Percentiles rank a stretch among this genome's conserved stretches.
Conservation (phyloP, 176 grass and related monocot genomes). For the Ananas comosus region DNA sequence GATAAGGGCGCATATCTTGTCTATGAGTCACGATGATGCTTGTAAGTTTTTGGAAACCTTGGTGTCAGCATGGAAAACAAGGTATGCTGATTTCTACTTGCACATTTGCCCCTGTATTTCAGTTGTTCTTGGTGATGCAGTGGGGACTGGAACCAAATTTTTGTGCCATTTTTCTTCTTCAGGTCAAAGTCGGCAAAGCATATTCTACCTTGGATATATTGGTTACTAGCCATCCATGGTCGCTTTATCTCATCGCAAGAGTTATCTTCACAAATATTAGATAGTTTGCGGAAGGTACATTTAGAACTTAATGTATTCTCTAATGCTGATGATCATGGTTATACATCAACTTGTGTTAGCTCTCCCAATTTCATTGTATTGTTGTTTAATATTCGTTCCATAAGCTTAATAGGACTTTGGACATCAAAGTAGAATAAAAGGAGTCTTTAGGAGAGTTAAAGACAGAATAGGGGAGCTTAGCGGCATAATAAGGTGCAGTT, state of each 20-base stretch:
- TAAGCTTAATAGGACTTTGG: too few species aligned
- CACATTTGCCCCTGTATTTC: neutral
- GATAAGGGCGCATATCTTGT: constrained; percentile 55
- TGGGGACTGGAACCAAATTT: constrained; percentile 2
- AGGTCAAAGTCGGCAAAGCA: constrained; percentile 49
- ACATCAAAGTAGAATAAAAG: too few species aligned
- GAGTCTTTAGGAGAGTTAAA: too few species aligned
- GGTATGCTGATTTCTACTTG: constrained; percentile 28
- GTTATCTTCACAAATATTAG: constrained; percentile 35
- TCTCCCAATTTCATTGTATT: neutral
- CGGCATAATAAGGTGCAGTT: too few species aligned
- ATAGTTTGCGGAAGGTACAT: constrained; percentile 55
- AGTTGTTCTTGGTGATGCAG: constrained; percentile 1
- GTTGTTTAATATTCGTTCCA: neutral
- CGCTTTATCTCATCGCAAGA: constrained; percentile 47
- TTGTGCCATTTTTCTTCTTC: constrained; percentile 21
- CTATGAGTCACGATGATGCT: constrained; percentile 57
- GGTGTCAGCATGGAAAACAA: constrained; percentile 62
- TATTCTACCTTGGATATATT: constrained; percentile 82
- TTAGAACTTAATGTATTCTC: neutral
- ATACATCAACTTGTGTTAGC: neutral
- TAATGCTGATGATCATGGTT: constrained; percentile 1
- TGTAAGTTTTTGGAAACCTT: constrained; percentile 54
- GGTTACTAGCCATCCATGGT: constrained; percentile 59
- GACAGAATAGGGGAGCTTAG: too few species aligned